Evolutionary conservation across 2,329 filamentous ascomycete genomes (phyloP), one percentile per base, ranked within the genome.

Genomic region (Colletotrichum navitas): DNA sequence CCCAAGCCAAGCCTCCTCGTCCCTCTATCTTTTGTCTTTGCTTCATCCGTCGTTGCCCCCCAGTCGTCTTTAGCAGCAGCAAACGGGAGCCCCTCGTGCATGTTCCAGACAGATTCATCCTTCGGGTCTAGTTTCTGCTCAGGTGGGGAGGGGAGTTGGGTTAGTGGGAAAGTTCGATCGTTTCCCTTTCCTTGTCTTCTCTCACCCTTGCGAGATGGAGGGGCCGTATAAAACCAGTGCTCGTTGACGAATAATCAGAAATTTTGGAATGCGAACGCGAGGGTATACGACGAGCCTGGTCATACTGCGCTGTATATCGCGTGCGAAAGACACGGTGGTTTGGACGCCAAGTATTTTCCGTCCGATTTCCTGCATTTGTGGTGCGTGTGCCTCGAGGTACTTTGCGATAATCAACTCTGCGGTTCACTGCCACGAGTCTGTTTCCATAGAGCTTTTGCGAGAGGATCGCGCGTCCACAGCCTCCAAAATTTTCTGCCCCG

Each of bases 41-140:
- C 55, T 34, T 43, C 68, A 61, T 43, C 32, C 26, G 68, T 26
- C 34, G 56, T 58, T 64, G 63, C 49, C 61, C 34, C 39, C 62
- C 49, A 11, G 21, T 60, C 41, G 21, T 71, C 68, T 63, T 56
- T 58, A 49, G n/a, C 32, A 39, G 60, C 49, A 43, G 24, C 41
- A 51, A 45, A 36, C 51, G n/a, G 18, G n/a, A 39, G 32, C 21
- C 39, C n/a, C 54, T 24, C 58, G 18, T 63, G 43, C 45, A 45
- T 63, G 68, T 71, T 59, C 64, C 64, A 63, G 68, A 68, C 58
- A 71, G 36, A 68, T 71, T 68, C 58, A 29, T 71, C 63, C 41
- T 68, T 59, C 24, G 52, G 52, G 43, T 63, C 45, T 58, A 68
- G 41, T 63, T 47, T 66, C 64, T 59, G 64, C 64, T 18, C 52